Conservation (phyloP, 1,284 basidiomycete genomes). For the Ganoderma leucocontextum region DNA sequence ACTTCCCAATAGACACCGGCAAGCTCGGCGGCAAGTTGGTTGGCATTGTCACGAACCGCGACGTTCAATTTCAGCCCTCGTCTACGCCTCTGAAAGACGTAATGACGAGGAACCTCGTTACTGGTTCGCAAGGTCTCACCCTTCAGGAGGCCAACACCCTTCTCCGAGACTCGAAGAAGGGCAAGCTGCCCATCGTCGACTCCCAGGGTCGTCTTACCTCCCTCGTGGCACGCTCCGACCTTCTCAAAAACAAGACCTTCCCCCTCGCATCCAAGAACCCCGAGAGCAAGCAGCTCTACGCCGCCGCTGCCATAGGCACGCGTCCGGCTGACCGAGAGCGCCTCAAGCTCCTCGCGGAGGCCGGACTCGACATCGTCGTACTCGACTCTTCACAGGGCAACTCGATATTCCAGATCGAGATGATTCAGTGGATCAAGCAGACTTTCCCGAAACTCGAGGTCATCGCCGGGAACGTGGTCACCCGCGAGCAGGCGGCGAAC, state of each 20-base stretch:
- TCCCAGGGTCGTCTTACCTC: conserved; percentile 79
- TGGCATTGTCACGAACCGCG: conserved; percentile 96
- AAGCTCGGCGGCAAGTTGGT: conserved; percentile 89
- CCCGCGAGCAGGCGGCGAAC: conserved; percentile 94
- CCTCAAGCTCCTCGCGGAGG: conserved; percentile 87
- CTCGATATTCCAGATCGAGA: conserved; percentile 93
- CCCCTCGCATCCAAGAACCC: conserved; percentile 95
- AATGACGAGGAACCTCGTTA: conserved; percentile 91
- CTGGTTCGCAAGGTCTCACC: conserved; percentile 86
- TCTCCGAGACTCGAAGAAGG: conserved; percentile 96
- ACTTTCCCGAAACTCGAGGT: conserved; percentile 89
- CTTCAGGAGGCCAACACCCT: conserved; percentile 94
- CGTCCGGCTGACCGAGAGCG: conserved; percentile 90
- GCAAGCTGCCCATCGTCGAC: conserved; percentile 94
- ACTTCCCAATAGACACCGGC: conserved; percentile 75
- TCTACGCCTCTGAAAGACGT: conserved; percentile 79
- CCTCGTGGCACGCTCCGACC: conserved; percentile 93
- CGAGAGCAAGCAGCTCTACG: conserved; percentile 94
- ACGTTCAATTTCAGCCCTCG: conserved; percentile 91
- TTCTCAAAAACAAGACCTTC: conserved; percentile 98
- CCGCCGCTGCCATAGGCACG: conserved; percentile 97
- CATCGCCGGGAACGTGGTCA: conserved; percentile 98
- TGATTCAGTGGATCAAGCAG: conserved; percentile 94
- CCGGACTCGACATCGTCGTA: conserved; percentile 95
- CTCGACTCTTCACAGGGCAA: conserved; percentile 98